These are phyloP conservation scores for Staphylotrichum tortipilum DNA, from an alignment of 495 filamentous ascomycete genomes.

Conservation along the genomic window DNA sequence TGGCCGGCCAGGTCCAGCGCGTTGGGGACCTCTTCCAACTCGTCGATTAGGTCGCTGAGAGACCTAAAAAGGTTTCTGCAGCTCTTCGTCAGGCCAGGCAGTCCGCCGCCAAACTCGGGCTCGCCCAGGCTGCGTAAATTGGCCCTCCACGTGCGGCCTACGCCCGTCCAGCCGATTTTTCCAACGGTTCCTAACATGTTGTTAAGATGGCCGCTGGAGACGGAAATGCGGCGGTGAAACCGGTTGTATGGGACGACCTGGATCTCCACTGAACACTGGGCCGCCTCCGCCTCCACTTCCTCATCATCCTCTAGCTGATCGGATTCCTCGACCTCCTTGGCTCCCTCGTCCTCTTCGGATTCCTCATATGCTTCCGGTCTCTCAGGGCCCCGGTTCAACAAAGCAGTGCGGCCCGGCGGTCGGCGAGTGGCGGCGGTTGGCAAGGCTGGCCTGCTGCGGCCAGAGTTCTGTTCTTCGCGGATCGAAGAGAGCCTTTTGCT, in stretches of 20 bases:
- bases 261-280: neutral
- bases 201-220: neutral
- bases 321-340: neutral
- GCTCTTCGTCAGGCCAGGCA: neutral
- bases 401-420: too few relatives aligned
- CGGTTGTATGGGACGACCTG: neutral
- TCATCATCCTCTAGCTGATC: too few relatives aligned
- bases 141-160: neutral
- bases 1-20: neutral
- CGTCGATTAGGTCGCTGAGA: neutral
- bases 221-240: neutral
- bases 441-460: too few relatives aligned
- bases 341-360: neutral
- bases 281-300: too few relatives aligned
- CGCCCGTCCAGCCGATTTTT: conserved; percentile 2
- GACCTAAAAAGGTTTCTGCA: neutral
- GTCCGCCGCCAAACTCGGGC: neutral
- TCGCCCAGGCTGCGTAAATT: neutral
- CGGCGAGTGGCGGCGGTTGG: too few relatives aligned
- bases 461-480: neutral
- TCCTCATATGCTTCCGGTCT: too few relatives aligned
- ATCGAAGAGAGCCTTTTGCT: neutral
- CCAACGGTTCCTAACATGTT: conserved; percentile 5
- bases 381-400: too few relatives aligned
- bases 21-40: neutral